Evolutionary conservation across 2,329 filamentous ascomycete genomes (phyloP).

Genomic region (Fusarium decemcellulare): DNA sequence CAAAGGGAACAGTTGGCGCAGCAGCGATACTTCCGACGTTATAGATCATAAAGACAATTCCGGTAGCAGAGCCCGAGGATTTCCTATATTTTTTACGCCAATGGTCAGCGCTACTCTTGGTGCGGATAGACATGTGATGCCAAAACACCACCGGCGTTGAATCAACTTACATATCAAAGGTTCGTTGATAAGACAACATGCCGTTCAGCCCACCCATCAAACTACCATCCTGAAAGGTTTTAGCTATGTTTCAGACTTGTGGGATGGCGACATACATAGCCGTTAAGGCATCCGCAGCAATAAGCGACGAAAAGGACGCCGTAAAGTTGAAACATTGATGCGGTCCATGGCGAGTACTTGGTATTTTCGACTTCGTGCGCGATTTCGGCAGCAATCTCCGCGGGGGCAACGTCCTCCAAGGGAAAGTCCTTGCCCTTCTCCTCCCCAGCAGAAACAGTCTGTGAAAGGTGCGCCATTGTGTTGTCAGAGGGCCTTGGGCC

Average conservation of each 20-base stretch:
- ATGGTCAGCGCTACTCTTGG: too few relatives aligned
- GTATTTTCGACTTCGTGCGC: slow-evolving; percentile 56
- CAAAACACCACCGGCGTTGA: accelerated
- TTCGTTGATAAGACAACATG: slow-evolving; percentile 44
- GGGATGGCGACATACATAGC: slow-evolving; percentile 6
- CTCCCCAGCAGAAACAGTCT: slow-evolving; percentile 1
- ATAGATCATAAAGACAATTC: slow-evolving; percentile 60
- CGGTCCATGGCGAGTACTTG: slow-evolving; percentile 63
- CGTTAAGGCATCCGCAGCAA: slow-evolving; percentile 64
- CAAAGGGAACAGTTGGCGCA: slow-evolving; percentile 56
- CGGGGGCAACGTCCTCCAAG: slow-evolving; percentile 15
- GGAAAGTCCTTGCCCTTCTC: slow-evolving; percentile 23
- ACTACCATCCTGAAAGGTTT: too few relatives aligned
- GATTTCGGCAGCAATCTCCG: slow-evolving; percentile 53
- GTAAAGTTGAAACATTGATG: slow-evolving; percentile 66
- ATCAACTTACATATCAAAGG: slow-evolving; percentile 29
- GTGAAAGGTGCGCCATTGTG: too few relatives aligned
- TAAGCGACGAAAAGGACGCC: slow-evolving; percentile 63
- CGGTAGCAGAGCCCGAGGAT: slow-evolving; percentile 33
- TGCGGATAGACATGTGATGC: neutral
- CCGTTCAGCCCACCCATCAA: slow-evolving; percentile 46
- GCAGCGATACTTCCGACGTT: slow-evolving; percentile 60
- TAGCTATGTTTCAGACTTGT: slow-evolving; percentile 22
- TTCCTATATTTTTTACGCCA: slow-evolving; percentile 1
- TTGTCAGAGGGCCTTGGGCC: too few relatives aligned